Evolutionary conservation across 2,329 filamentous ascomycete genomes (phyloP).

Genomic region (Arthrobotrys sinensis): DNA sequence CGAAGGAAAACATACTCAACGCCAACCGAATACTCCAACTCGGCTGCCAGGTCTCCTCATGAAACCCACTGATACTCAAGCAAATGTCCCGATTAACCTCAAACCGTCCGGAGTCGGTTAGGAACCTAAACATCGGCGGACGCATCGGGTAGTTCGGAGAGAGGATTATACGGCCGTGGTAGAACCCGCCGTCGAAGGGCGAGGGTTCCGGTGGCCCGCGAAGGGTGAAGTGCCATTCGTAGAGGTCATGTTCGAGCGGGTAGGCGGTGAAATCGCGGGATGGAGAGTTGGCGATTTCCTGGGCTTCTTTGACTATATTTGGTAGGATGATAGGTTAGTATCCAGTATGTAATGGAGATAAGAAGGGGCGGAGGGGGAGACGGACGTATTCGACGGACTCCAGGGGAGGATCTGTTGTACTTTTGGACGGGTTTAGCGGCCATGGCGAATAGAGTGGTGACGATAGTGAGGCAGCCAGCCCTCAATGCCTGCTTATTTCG

Average conservation of each 20-base stretch:
- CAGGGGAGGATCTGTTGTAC: slow-evolving; percentile 83
- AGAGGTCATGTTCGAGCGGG: slow-evolving; percentile 89
- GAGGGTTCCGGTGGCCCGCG: slow-evolving; percentile 85
- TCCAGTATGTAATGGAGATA: neutral
- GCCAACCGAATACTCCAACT: slow-evolving; percentile 97
- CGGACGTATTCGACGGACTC: slow-evolving; percentile 84
- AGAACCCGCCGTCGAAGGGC: slow-evolving; percentile 84
- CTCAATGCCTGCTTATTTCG: too few relatives aligned
- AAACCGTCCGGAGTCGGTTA: slow-evolving; percentile 91
- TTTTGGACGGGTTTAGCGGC: slow-evolving; percentile 69
- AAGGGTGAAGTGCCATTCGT: slow-evolving; percentile 99
- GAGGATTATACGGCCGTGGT: slow-evolving; percentile 94
- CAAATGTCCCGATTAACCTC: slow-evolving; percentile 98
- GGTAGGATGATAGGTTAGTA: slow-evolving; percentile 17
- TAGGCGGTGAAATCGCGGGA: slow-evolving; percentile 88
- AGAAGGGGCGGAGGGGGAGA: slow-evolving; percentile 21
- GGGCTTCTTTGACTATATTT: slow-evolving; percentile 83
- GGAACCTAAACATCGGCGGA: slow-evolving; percentile 94
- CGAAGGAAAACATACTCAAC: slow-evolving; percentile 71
- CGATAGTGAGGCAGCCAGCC: neutral
- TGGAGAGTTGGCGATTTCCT: slow-evolving; percentile 84
- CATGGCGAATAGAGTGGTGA: neutral
- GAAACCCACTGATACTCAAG: slow-evolving; percentile 91
- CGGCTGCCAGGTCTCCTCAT: slow-evolving; percentile 98
- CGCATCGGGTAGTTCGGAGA: slow-evolving; percentile 91